A percentile compares a stretch with the other conserved stretches of the same genome.
phyloP scores from a whole-genome alignment of 768 basidiomycete species.

The Cantharellus anzutake region DNA sequence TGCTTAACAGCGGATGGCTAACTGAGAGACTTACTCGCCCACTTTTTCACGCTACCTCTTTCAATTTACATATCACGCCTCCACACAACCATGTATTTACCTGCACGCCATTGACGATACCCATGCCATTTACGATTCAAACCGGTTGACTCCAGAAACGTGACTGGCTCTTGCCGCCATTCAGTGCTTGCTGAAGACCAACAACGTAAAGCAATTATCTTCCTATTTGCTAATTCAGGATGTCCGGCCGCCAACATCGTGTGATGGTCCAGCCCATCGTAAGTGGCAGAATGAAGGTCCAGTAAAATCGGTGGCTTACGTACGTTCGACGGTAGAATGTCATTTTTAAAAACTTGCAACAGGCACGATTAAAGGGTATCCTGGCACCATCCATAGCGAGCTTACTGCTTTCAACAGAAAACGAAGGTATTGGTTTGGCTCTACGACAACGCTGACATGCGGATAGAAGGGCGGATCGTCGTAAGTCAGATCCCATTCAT shows the following conservation, averaged over 20 bases:
- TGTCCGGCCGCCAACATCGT: slow-evolving; percentile 85
- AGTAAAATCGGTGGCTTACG: neutral
- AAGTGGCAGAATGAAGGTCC: slow-evolving; percentile 15
- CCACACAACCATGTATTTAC: neutral
- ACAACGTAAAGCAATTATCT: neutral
- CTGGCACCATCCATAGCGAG: slow-evolving; percentile 1
- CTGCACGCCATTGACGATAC: neutral
- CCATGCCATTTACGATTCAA: neutral
- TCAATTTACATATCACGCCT: neutral
- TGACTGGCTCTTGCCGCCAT: too few species aligned
- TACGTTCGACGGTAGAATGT: slow-evolving; percentile 45
- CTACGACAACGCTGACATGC: slow-evolving; percentile 92
- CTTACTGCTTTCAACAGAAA: slow-evolving; percentile 29
- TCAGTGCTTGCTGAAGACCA: too few species aligned
- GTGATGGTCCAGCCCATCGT: slow-evolving; percentile 99
- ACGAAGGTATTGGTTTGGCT: slow-evolving; percentile 83
- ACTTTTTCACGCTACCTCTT: neutral
- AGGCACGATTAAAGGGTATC: slow-evolving; percentile 24
- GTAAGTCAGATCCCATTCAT: slow-evolving; percentile 33
- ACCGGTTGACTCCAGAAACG: neutral
- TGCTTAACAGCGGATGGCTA: slow-evolving; percentile 73
- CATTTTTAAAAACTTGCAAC: slow-evolving; percentile 94
- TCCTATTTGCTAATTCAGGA: slow-evolving; percentile 20
- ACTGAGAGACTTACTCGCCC: neutral
- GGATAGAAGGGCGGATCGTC: slow-evolving; percentile 89